phyloP scores from a whole-genome alignment of 495 filamentous ascomycete species.

The Gamarada debralockiae region DNA sequence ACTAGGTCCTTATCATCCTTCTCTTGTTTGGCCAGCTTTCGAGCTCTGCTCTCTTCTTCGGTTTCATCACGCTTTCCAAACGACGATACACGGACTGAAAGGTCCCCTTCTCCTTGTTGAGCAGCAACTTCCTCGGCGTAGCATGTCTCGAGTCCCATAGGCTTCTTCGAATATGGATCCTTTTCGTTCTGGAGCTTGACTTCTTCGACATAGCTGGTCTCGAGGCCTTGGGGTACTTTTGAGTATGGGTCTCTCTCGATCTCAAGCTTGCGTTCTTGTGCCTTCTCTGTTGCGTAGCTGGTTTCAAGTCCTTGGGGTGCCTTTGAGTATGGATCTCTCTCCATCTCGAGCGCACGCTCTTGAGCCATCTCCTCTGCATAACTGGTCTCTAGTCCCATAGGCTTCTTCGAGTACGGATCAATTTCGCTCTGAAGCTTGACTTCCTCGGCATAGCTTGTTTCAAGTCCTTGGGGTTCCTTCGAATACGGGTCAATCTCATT shows the following conservation, averaged over 20 bases:
- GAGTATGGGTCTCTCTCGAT: not conserved
- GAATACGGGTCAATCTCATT: slow-evolving; percentile 1
- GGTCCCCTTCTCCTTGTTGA: slow-evolving; percentile 22
- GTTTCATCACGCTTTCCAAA: not conserved
- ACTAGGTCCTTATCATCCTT: slow-evolving; percentile 32
- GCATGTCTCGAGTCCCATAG: not conserved
- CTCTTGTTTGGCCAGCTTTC: not conserved
- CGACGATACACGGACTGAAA: slow-evolving; percentile 1
- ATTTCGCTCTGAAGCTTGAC: not conserved
- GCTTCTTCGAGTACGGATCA: not conserved
- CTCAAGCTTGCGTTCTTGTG: not conserved
- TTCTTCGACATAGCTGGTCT: not conserved
- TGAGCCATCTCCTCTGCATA: not conserved
- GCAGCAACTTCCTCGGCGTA: slow-evolving; percentile 7
- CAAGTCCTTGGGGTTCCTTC: not conserved
- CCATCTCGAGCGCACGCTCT: not conserved
- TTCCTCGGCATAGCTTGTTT: not conserved
- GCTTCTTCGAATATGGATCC: not conserved
- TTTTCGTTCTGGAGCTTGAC: not conserved
- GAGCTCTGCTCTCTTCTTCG: not conserved
- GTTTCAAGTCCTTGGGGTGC: not conserved
- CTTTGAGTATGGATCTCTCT: not conserved
- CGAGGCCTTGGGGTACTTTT: not conserved
- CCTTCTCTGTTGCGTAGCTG: not conserved
- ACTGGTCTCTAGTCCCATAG: not conserved